phyloP scores from a whole-genome alignment of 2,329 filamentous ascomycete species.

The Clonostachys sp. region DNA sequence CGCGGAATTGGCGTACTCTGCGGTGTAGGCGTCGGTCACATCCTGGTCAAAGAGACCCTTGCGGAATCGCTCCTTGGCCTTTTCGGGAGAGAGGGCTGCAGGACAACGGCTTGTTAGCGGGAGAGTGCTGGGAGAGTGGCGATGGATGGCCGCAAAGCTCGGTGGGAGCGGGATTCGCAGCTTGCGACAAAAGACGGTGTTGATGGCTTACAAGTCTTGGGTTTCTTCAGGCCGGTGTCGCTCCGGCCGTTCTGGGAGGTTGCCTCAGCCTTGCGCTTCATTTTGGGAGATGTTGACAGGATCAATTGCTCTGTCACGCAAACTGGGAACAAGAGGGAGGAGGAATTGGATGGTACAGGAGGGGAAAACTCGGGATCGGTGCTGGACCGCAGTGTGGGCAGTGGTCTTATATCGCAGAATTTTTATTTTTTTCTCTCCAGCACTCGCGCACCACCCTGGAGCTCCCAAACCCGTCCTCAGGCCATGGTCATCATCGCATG shows the following conservation, averaged over 20 bases:
- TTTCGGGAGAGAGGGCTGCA: conserved; percentile 39
- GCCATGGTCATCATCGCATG: too few relatives aligned
- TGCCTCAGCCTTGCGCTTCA: conserved; percentile 57
- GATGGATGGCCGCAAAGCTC: background rate
- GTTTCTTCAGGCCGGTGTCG: conserved; percentile 41
- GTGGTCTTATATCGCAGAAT: too few relatives aligned
- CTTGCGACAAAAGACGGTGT: conserved; percentile 1
- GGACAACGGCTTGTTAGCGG: conserved; percentile 6
- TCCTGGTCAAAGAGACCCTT: conserved; percentile 59
- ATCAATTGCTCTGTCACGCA: too few relatives aligned
- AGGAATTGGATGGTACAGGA: too few relatives aligned
- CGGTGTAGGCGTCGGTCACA: conserved; percentile 54
- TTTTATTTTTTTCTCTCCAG: too few relatives aligned
- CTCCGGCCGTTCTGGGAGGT: conserved; percentile 29
- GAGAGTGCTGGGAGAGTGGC: conserved; percentile 2
- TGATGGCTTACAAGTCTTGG: conserved; percentile 37
- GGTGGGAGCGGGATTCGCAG: conserved; percentile 1
- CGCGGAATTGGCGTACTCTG: conserved; percentile 57
- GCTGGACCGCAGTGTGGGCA: too few relatives aligned
- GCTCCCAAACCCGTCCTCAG: too few relatives aligned
- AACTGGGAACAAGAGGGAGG: too few relatives aligned
- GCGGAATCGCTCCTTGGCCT: conserved; percentile 57
- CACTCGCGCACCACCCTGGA: too few relatives aligned
- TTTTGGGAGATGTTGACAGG: conserved; percentile 11
- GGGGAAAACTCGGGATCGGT: too few relatives aligned